These are phyloP conservation scores for Corynespora cassiicola DNA, from an alignment of 2,329 filamentous ascomycete genomes.

Conservation along the genomic window DNA sequence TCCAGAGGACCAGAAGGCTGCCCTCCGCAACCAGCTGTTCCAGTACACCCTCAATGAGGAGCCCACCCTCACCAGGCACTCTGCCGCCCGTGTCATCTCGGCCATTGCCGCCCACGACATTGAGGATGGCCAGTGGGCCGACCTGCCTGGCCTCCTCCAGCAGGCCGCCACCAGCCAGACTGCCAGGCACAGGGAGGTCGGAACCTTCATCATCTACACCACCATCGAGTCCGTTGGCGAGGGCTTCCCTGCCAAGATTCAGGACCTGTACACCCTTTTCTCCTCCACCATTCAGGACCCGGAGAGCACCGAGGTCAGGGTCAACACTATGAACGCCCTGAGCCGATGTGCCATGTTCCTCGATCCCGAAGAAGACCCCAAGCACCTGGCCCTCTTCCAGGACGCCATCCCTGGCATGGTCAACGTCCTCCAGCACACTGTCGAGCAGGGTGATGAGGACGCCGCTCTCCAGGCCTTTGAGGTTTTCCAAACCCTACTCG, in stretches of 20 bases:
- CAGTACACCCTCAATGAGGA: constrained; percentile 83
- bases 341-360: constrained; percentile 87
- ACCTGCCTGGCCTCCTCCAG: constrained; percentile 79
- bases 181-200: constrained; percentile 84
- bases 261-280: constrained; percentile 83
- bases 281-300: constrained; percentile 86
- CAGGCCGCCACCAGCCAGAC: constrained; percentile 78
- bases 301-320: constrained; percentile 87
- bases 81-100: constrained; percentile 85
- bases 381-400: constrained; percentile 77
- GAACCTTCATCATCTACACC: constrained; percentile 90
- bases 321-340: constrained; percentile 92
- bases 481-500: constrained; percentile 93
- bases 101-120: constrained; percentile 87
- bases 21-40: constrained; percentile 82
- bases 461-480: constrained; percentile 90
- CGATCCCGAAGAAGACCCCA: constrained; percentile 82
- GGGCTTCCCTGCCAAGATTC: constrained; percentile 80
- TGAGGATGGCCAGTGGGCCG: constrained; percentile 82
- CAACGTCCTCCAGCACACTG: constrained; percentile 81
- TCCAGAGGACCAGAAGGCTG: constrained; percentile 75
- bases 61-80: constrained; percentile 79
- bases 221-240: constrained; percentile 88
- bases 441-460: constrained; percentile 83
- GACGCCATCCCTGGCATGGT: constrained; percentile 87